A percentile compares a stretch with the other conserved stretches of the same genome.
These are phyloP conservation scores for Synchytrium microbalum DNA, from an alignment of 371 early-diverging fungal species.

Conservation along the genomic window DNA sequence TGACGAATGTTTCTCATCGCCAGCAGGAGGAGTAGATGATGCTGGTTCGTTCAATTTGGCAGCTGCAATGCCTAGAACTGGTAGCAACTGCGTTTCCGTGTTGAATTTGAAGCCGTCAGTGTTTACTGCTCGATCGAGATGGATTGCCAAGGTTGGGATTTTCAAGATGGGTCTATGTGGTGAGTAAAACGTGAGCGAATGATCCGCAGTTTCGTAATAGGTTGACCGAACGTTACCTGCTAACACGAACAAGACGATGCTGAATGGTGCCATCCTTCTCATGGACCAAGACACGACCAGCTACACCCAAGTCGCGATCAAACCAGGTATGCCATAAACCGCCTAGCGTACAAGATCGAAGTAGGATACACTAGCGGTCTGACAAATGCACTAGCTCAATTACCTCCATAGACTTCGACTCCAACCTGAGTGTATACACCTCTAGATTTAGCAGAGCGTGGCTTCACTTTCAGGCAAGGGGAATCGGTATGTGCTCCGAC, in stretches of 20 bases:
- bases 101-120: slow-evolving; percentile 83
- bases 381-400: slow-evolving; percentile 62
- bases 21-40: not conserved
- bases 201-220: not conserved
- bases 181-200: not conserved
- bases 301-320: slow-evolving; percentile 89
- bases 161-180: slow-evolving; percentile 68
- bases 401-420: slow-evolving; percentile 79
- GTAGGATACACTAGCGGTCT: slow-evolving; percentile 90
- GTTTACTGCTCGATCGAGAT: slow-evolving; percentile 77
- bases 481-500: slow-evolving; percentile 96
- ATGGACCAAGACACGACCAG: slow-evolving; percentile 89
- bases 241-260: slow-evolving; percentile 65
- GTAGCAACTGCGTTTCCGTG: slow-evolving; percentile 87
- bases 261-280: slow-evolving; percentile 56
- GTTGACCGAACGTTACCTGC: slow-evolving; percentile 37
- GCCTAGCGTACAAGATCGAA: not conserved
- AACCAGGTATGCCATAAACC: slow-evolving; percentile 88
- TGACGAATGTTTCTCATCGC: slow-evolving; percentile 3
- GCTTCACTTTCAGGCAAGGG: slow-evolving; percentile 95
- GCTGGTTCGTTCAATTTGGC: slow-evolving; percentile 33
- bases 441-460: slow-evolving; percentile 79
- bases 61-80: slow-evolving; percentile 69
- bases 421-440: slow-evolving; percentile 84
- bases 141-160: slow-evolving; percentile 95